phyloP scores from a whole-genome alignment of 2,329 filamentous ascomycete genomes.

The Sporothrix phasma region DNA sequence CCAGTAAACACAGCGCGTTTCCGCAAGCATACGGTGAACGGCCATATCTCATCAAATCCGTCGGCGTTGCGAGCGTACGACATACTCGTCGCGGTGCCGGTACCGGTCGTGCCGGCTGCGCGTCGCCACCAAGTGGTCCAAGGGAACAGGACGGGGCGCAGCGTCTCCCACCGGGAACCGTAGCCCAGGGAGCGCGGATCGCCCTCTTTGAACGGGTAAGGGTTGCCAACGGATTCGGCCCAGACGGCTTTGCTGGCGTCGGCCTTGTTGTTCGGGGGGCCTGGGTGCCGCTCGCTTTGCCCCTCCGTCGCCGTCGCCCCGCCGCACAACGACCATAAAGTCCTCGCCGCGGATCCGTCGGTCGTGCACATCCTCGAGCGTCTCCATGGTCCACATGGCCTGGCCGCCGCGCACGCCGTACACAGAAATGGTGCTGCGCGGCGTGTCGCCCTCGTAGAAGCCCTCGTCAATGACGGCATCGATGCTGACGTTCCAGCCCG shows the following conservation, averaged over 20 bases:
- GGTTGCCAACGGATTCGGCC: neutral
- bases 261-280: neutral
- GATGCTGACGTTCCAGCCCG: constrained; percentile 12
- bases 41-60: neutral
- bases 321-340: constrained; percentile 19
- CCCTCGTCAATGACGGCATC: constrained; percentile 14
- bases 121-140: constrained; percentile 17
- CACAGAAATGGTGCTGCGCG: constrained; percentile 38
- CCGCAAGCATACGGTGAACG: neutral
- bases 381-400: constrained; percentile 25
- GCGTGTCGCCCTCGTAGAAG: constrained; percentile 18
- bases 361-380: constrained; percentile 18
- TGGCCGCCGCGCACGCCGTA: constrained; percentile 51
- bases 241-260: neutral
- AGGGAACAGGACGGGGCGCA: constrained; percentile 18
- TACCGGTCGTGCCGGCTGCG: constrained; percentile 17
- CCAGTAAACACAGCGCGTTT: neutral
- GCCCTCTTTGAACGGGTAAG: constrained; percentile 14
- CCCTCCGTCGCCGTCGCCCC: neutral
- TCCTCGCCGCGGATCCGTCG: constrained; percentile 15
- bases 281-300: neutral
- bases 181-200: constrained; percentile 19
- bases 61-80: constrained; percentile 10
- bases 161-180: constrained; percentile 16
- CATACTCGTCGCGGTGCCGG: constrained; percentile 19